Conservation (phyloP, 257 asterid species). For the Solanum lignicaule region DNA sequence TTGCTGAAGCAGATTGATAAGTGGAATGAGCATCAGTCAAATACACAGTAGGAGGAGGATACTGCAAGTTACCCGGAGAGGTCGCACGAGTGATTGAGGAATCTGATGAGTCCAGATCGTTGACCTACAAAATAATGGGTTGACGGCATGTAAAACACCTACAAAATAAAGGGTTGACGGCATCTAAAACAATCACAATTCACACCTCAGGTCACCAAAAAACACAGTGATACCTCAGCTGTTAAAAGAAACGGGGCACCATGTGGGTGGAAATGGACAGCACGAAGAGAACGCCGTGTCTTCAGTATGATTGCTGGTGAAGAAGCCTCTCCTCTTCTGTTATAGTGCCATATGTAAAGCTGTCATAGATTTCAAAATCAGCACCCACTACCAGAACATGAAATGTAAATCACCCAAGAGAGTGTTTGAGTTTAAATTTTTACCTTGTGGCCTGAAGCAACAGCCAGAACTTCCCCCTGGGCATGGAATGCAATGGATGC, state of each 20-base stretch:
- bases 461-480: slow-evolving; percentile 89
- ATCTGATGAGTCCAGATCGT: slow-evolving; percentile 83
- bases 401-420: neutral
- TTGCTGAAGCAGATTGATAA: slow-evolving; percentile 49
- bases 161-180: neutral
- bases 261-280: slow-evolving; percentile 95
- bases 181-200: neutral
- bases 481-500: slow-evolving; percentile 98
- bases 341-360: slow-evolving; percentile 93
- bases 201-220: neutral
- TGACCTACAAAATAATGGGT: slow-evolving; percentile 23
- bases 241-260: slow-evolving; percentile 93
- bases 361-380: slow-evolving; percentile 32
- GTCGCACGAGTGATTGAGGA: slow-evolving; percentile 88
- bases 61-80: slow-evolving; percentile 71
- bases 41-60: slow-evolving; percentile 89
- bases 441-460: slow-evolving; percentile 99
- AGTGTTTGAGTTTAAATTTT: slow-evolving; percentile 8
- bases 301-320: slow-evolving; percentile 69
- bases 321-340: slow-evolving; percentile 67
- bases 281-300: slow-evolving; percentile 97
- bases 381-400: slow-evolving; percentile 1
- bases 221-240: slow-evolving; percentile 69
- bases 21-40: slow-evolving; percentile 64
- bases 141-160: slow-evolving; percentile 9